A percentile compares a stretch with the other conserved stretches of the same genome.
These are phyloP conservation scores for Vaccinium darrowii DNA, from an alignment of 148 eudicot species.

Conservation along the genomic window DNA sequence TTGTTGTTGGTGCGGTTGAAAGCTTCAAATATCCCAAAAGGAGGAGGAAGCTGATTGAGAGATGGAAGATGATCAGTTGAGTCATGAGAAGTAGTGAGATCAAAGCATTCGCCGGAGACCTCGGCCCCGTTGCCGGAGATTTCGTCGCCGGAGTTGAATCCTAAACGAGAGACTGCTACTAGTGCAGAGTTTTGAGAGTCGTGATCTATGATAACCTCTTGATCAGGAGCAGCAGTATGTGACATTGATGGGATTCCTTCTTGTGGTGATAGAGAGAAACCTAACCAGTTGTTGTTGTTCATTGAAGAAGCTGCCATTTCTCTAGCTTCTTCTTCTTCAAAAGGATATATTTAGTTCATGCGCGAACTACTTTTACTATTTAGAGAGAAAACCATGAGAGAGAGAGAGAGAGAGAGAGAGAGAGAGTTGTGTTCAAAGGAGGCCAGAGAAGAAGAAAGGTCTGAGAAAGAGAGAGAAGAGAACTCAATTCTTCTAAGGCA, in stretches of 20 bases:
- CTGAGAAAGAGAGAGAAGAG: slow-evolving; percentile 25
- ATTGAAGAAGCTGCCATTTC: slow-evolving; percentile 26
- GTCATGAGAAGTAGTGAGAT: slow-evolving; percentile 31
- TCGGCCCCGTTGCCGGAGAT: slow-evolving; percentile 25
- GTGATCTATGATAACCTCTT: slow-evolving; percentile 14
- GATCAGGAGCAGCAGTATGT: slow-evolving; percentile 10
- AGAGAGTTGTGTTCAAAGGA: neutral
- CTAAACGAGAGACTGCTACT: slow-evolving; percentile 21
- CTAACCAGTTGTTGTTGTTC: slow-evolving; percentile 54
- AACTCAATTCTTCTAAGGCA: slow-evolving; percentile 46
- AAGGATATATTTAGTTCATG: slow-evolving; percentile 29
- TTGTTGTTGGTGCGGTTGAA: slow-evolving; percentile 44
- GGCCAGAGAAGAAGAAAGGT: slow-evolving; percentile 28
- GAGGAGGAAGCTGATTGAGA: slow-evolving; percentile 39
- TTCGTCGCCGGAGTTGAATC: slow-evolving; percentile 39
- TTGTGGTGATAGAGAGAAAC: slow-evolving; percentile 79
- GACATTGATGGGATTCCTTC: slow-evolving; percentile 23
- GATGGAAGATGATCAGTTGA: slow-evolving; percentile 29
- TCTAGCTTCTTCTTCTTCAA: neutral
- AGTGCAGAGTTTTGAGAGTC: slow-evolving; percentile 22
- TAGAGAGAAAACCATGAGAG: slow-evolving; percentile 7
- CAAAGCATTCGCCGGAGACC: slow-evolving; percentile 41
- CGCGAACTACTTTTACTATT: slow-evolving; percentile 7
- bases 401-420: slow-evolving; percentile 17
- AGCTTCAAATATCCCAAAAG: slow-evolving; percentile 68